Percentiles rank a stretch among this genome's conserved stretches.
These are phyloP conservation scores for Penicillium bialowiezense DNA, from an alignment of 495 filamentous ascomycete genomes.

Conservation along the genomic window DNA sequence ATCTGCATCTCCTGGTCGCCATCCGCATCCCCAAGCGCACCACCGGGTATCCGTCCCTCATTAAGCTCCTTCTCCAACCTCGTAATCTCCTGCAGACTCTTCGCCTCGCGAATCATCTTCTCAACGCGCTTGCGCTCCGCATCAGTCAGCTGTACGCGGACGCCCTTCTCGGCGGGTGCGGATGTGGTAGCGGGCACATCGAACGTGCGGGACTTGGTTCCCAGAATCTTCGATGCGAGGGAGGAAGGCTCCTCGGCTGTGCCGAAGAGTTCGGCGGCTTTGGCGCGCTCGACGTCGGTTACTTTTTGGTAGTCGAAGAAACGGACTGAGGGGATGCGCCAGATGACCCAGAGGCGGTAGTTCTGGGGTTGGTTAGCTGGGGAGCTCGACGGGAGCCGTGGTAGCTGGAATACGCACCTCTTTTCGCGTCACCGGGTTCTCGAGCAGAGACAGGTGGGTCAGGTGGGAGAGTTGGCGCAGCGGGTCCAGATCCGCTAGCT, in stretches of 20 bases:
- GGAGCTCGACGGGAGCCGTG: neutral
- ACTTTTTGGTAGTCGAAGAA: slow-evolving; percentile 95
- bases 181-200: slow-evolving; percentile 54
- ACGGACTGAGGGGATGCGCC: slow-evolving; percentile 76
- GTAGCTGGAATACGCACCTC: slow-evolving; percentile 60
- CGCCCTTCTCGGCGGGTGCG: slow-evolving; percentile 57
- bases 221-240: slow-evolving; percentile 85
- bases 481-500: slow-evolving; percentile 86
- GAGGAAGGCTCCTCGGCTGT: slow-evolving; percentile 70
- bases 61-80: slow-evolving; percentile 79
- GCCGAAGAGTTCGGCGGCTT: slow-evolving; percentile 80
- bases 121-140: slow-evolving; percentile 67
- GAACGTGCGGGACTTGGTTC: slow-evolving; percentile 80
- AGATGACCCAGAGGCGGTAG: slow-evolving; percentile 90
- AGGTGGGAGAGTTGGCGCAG: slow-evolving; percentile 64
- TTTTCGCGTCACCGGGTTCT: slow-evolving; percentile 87
- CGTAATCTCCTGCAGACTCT: slow-evolving; percentile 81
- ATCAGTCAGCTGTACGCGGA: slow-evolving; percentile 66
- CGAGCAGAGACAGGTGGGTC: slow-evolving; percentile 76
- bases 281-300: slow-evolving; percentile 74
- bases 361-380: slow-evolving; percentile 52
- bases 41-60: slow-evolving; percentile 78
- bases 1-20: slow-evolving; percentile 35
- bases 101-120: slow-evolving; percentile 76
- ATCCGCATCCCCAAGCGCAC: slow-evolving; percentile 48